Conservation (phyloP, 768 basidiomycete genomes). For the Neoboletus subvelutipes region DNA sequence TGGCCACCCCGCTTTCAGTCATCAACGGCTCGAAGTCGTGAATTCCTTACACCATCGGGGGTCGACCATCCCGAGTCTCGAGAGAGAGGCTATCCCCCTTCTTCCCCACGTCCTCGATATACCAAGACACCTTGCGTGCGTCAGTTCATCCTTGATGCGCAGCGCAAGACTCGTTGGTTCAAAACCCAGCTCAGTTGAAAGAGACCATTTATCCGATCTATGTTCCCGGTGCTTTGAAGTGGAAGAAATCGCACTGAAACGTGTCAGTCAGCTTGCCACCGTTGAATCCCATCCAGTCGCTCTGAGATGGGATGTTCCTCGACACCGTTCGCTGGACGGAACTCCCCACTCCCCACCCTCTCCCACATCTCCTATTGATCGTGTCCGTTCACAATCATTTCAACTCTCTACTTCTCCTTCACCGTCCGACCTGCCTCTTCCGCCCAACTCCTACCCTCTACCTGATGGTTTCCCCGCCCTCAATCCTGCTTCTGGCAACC, state of each 20-base stretch:
- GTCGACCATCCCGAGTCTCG: conserved; percentile 52
- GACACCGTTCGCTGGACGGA: background rate
- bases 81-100: conserved; percentile 68
- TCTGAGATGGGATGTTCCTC: conserved; percentile 19
- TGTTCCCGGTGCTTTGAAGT: conserved; percentile 63
- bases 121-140: conserved; percentile 71
- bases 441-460: background rate
- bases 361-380: conserved; percentile 19
- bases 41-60: conserved; percentile 60
- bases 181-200: conserved; percentile 32
- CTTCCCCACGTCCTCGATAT: conserved; percentile 77
- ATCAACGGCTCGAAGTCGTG: conserved; percentile 53
- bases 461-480: background rate
- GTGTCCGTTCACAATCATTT: conserved; percentile 26
- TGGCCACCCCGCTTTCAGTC: conserved; percentile 37
- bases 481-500: conserved; percentile 5
- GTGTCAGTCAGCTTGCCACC: conserved; percentile 60
- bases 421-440: conserved; percentile 25
- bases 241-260: conserved; percentile 64
- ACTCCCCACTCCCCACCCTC: conserved; percentile 16
- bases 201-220: conserved; percentile 50
- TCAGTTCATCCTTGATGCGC: conserved; percentile 76
- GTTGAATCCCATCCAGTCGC: conserved; percentile 12
- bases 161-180: conserved; percentile 47
- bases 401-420: conserved; percentile 54